These are phyloP conservation scores for Lepidium sativum DNA, from an alignment of 345 rosid species.

Conservation along the genomic window DNA sequence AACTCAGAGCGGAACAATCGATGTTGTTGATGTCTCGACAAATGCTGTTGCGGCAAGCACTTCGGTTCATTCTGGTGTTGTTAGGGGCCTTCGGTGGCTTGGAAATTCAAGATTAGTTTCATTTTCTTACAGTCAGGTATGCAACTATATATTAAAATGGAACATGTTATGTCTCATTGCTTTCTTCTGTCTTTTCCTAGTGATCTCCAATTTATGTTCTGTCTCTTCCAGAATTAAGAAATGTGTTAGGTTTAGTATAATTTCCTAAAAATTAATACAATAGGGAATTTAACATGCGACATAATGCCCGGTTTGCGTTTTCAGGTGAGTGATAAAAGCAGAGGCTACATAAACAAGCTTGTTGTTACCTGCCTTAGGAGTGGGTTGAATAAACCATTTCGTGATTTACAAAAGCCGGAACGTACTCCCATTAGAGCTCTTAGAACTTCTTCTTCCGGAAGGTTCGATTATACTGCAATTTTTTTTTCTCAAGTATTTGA, in stretches of 20 bases:
- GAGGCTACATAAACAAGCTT: constrained; percentile 86
- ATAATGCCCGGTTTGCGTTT: constrained; percentile 21
- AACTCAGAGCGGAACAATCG: constrained; percentile 83
- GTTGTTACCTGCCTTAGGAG: constrained; percentile 92
- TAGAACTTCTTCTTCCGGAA: constrained; percentile 96
- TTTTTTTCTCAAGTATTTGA: background rate
- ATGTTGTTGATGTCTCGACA: constrained; percentile 87
- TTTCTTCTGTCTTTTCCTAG: constrained; percentile 1
- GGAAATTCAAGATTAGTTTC: constrained; percentile 97
- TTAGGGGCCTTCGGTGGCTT: constrained; percentile 94
- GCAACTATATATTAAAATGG: background rate
- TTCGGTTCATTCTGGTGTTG: constrained; percentile 63
- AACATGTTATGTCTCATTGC: background rate
- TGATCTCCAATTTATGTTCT: background rate
- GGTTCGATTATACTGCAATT: constrained; percentile 37
- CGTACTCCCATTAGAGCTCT: constrained; percentile 93
- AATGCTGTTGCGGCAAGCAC: constrained; percentile 85
- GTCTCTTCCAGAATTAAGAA: constrained; percentile 4
- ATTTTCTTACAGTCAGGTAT: constrained; percentile 75
- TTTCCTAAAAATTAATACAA: background rate
- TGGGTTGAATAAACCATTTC: constrained; percentile 82
- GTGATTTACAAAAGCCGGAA: constrained; percentile 93
- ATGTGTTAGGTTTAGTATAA: background rate
- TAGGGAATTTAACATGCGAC: background rate
- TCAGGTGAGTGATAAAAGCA: constrained; percentile 85